Evolutionary conservation across 2,329 filamentous ascomycete species (phyloP), one percentile per base, ranked within the genome.

Genomic region (Neopestalotiopsis sp.): DNA sequence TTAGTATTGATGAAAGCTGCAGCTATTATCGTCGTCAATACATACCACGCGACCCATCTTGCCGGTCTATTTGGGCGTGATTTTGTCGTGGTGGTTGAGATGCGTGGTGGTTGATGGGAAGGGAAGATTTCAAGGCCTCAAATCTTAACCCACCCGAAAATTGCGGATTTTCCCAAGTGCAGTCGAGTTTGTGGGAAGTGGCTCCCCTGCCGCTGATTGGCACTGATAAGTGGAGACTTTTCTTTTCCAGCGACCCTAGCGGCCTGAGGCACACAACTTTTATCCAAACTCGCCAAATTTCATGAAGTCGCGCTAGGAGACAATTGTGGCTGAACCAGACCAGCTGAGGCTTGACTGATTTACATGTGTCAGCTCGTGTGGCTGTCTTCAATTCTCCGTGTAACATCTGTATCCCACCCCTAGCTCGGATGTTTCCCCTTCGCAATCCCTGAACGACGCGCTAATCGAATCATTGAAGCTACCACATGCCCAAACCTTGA

Each of bases 41-140:
- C 77, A 72, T 78, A 79, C 77, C 75, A 79, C 77, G 76, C 77
- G 77, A 79, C 77, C 77, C 77, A 79, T 79, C 70, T 67, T 78
- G 75, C 30, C 71, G 77, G 77, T 77, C 75, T 78, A 75, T 61
- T 75, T 67, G 58, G 74, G 75, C 77, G 76, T 74, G 77, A 78
- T 75, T 76, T 28, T 75, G 76, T 71, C 73, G 69, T 75, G 76
- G 69, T 77, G 73, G 57, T 62, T 73, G 72, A 72, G 69, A 73
- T 69, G 67, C 71, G 74, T 70, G 71, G 67, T 76, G 69, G 67
- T 61, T 67, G 66, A 57, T 61, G 64, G 52, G 62, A 69, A 52
- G 73, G 69, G 61, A 70, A 67, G 69, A 71, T 69, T 76, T 74
- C 73, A 38, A 67, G 58, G 58, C 66, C 34, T 63, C 57, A 56